phyloP scores from a whole-genome alignment of 371 early-diverging fungal species.

The Chytridiales sp. region DNA sequence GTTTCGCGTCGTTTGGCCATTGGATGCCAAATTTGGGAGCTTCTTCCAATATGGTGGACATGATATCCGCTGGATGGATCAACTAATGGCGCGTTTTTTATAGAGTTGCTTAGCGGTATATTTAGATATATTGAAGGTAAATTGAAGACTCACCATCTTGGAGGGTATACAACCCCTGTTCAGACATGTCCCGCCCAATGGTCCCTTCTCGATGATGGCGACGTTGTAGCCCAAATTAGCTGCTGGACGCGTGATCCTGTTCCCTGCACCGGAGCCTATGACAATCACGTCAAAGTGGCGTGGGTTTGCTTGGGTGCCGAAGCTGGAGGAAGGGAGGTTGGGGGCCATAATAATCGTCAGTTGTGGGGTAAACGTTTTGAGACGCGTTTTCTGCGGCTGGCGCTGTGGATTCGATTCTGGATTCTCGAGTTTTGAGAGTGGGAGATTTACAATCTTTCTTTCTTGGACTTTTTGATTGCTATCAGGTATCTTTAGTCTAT shows the following conservation, averaged over 20 bases:
- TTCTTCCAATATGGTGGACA: conserved; percentile 11
- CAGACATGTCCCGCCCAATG: conserved; percentile 26
- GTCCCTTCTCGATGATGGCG: conserved; percentile 30
- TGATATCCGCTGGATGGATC: conserved; percentile 25
- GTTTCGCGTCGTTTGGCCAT: not conserved
- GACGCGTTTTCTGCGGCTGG: no score
- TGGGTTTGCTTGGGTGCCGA: not conserved
- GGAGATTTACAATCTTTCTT: no score
- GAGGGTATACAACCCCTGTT: conserved; percentile 25
- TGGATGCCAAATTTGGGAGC: conserved; percentile 17
- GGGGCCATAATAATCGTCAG: no score
- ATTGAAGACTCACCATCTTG: conserved; percentile 14
- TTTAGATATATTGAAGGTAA: not conserved
- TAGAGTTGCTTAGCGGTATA: not conserved
- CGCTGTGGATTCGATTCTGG: no score
- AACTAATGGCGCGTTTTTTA: conserved; percentile 6
- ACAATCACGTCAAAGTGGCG: conserved; percentile 27
- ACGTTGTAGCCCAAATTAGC: conserved; percentile 26
- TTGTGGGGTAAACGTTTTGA: no score
- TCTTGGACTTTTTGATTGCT: no score
- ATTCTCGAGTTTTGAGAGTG: no score
- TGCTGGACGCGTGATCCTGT: conserved; percentile 30
- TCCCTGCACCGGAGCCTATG: conserved; percentile 29
- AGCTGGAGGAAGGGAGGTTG: no score
- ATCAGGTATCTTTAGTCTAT: no score